Percentiles rank a stretch among this genome's conserved stretches.
Evolutionary conservation across 352 stramenopile genomes (phyloP).

Genomic region (Halophytophthora polymorphica): DNA sequence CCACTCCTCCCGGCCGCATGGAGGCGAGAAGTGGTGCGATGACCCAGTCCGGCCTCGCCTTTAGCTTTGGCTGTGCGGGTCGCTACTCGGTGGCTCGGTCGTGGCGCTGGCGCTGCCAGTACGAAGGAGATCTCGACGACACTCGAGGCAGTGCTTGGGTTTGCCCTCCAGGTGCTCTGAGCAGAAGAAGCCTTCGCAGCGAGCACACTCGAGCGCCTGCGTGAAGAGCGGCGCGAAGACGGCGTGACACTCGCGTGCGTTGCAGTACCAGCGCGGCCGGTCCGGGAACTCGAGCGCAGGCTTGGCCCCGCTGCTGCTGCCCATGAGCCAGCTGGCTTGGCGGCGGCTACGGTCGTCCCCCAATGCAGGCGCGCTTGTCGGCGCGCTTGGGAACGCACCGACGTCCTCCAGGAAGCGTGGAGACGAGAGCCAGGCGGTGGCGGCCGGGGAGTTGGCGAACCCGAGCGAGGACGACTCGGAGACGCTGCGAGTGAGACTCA

Average conservation of each 20-base stretch:
- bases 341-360: constrained; percentile 5
- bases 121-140: constrained; percentile 18
- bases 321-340: constrained; percentile 1
- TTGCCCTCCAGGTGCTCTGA: constrained; percentile 40
- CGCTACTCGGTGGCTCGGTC: not conserved
- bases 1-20: no score
- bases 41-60: no score
- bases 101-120: constrained; percentile 8
- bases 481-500: constrained; percentile 28
- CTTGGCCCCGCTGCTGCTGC: constrained; percentile 2
- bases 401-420: constrained; percentile 24
- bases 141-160: constrained; percentile 34
- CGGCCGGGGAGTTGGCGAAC: constrained; percentile 37
- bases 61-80: no score
- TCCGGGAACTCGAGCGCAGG: constrained; percentile 50
- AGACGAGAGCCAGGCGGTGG: constrained; percentile 22
- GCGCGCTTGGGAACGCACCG: constrained; percentile 1
- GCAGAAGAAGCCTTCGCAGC: constrained; percentile 61
- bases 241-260: constrained; percentile 47
- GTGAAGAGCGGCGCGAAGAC: constrained; percentile 67
- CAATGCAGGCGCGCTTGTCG: constrained; percentile 7
- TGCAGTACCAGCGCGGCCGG: constrained; percentile 73
- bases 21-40: no score
- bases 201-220: constrained; percentile 39
- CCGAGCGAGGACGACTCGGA: constrained; percentile 51